Evolutionary conservation across 257 asterid species (phyloP).

Genomic region (Nyctanthes arbortristis): DNA sequence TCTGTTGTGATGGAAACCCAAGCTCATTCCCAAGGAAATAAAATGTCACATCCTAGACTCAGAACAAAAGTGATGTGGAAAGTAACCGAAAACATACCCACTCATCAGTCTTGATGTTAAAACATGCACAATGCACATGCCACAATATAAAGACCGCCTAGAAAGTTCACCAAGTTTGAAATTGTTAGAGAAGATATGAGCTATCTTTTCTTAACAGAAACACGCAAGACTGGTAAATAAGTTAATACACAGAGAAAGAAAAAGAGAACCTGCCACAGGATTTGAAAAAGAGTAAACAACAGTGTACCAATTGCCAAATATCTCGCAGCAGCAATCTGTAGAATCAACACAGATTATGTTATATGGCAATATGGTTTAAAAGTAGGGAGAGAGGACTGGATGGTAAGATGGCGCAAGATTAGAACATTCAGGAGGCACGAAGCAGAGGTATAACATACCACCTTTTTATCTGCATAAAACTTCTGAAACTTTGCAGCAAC

Average conservation of each 20-base stretch:
- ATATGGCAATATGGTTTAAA: background rate
- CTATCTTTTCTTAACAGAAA: background rate
- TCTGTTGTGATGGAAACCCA: background rate
- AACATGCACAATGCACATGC: constrained; percentile 55
- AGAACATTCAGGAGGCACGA: constrained; percentile 11
- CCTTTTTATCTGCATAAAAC: constrained; percentile 22
- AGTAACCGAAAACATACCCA: constrained; percentile 41
- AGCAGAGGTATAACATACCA: constrained; percentile 31
- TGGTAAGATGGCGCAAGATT: constrained; percentile 12
- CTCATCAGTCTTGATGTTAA: constrained; percentile 57
- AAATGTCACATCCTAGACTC: background rate
- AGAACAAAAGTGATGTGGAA: background rate
- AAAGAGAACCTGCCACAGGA: constrained; percentile 51
- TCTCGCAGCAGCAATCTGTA: constrained; percentile 26
- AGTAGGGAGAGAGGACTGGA: background rate
- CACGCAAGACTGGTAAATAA: background rate
- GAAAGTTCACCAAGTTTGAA: constrained; percentile 5
- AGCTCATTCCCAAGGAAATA: background rate
- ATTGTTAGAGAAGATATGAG: constrained; percentile 1
- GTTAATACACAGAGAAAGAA: background rate
- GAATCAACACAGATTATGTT: constrained; percentile 10
- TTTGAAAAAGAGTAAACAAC: constrained; percentile 49
- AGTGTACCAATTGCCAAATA: constrained; percentile 38
- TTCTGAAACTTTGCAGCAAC: constrained; percentile 31
- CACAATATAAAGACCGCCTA: constrained; percentile 54